Percentiles rank a stretch among this genome's conserved stretches.
Evolutionary conservation across 768 basidiomycete genomes (phyloP).

Genomic region (Pulveroboletus sp.): DNA sequence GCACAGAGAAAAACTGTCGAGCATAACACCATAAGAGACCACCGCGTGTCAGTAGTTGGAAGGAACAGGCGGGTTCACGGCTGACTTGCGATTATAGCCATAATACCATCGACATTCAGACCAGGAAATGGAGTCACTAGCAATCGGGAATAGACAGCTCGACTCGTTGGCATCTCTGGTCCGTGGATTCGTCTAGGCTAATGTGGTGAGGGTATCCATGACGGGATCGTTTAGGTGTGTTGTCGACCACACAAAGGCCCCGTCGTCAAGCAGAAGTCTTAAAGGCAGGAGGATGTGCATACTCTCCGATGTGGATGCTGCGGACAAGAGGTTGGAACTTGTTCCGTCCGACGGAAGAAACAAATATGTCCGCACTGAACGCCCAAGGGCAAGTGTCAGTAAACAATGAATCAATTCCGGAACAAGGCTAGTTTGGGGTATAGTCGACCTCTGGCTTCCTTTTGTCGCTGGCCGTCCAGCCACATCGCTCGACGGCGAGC

Average conservation of each 20-base stretch:
- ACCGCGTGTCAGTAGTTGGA: not conserved
- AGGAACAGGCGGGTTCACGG: conserved; percentile 1
- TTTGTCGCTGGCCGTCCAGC: too few species aligned
- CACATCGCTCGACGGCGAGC: too few species aligned
- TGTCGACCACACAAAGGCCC: not conserved
- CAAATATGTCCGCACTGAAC: too few species aligned
- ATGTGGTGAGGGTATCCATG: conserved; percentile 12
- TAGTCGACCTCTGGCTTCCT: too few species aligned
- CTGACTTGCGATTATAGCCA: conserved; percentile 1
- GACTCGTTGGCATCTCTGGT: conserved; percentile 9
- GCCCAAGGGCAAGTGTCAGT: too few species aligned
- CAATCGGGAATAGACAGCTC: conserved; percentile 11
- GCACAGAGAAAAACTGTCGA: not conserved
- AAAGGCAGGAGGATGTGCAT: not conserved
- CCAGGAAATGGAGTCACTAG: conserved; percentile 10
- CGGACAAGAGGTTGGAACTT: too few species aligned
- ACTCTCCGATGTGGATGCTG: not conserved
- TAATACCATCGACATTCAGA: conserved; percentile 5
- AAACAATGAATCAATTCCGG: too few species aligned
- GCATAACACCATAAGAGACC: not conserved
- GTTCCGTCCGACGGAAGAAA: too few species aligned
- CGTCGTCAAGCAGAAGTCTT: not conserved
- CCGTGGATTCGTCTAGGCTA: not conserved
- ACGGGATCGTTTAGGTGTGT: conserved; percentile 3
- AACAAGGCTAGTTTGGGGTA: too few species aligned